Conservation (phyloP, 2,329 filamentous ascomycete species). For the Chrysosporium queenslandicum region DNA sequence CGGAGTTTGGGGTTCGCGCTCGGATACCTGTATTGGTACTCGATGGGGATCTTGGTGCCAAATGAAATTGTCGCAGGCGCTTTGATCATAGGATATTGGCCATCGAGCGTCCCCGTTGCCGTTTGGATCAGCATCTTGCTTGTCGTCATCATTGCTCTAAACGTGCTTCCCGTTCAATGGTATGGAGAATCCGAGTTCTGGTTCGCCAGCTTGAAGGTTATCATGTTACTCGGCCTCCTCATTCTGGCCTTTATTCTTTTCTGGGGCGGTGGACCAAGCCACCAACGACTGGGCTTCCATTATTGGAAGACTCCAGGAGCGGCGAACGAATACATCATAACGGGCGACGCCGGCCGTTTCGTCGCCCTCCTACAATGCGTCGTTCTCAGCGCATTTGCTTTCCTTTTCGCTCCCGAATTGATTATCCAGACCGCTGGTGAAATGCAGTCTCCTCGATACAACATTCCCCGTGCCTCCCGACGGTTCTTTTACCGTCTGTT, state of each 20-base stretch:
- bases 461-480: constrained; percentile 50
- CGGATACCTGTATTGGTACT: constrained; percentile 42
- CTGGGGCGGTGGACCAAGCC: constrained; percentile 46
- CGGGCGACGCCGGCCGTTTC: constrained; percentile 42
- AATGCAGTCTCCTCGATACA: constrained; percentile 48
- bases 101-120: constrained; percentile 34
- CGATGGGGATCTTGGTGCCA: constrained; percentile 38
- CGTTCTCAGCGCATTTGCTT: constrained; percentile 45
- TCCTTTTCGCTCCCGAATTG: constrained; percentile 47
- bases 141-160: constrained; percentile 46
- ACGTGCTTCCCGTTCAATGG: constrained; percentile 40
- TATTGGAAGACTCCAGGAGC: constrained; percentile 43
- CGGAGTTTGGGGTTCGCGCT: constrained; percentile 36
- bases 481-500: constrained; percentile 54
- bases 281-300: constrained; percentile 43
- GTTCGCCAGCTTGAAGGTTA: constrained; percentile 44
- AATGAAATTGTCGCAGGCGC: constrained; percentile 57
- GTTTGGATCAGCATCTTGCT: constrained; percentile 50
- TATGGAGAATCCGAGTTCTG: constrained; percentile 49
- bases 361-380: constrained; percentile 44
- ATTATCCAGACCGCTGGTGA: constrained; percentile 50
- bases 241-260: constrained; percentile 47
- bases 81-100: constrained; percentile 57
- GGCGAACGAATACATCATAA: constrained; percentile 41
- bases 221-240: constrained; percentile 44